A percentile compares a stretch with the other conserved stretches of the same genome.
These are phyloP conservation scores for Kodamaea sagamina DNA, from an alignment of 805 yeast species.

Conservation along the genomic window DNA sequence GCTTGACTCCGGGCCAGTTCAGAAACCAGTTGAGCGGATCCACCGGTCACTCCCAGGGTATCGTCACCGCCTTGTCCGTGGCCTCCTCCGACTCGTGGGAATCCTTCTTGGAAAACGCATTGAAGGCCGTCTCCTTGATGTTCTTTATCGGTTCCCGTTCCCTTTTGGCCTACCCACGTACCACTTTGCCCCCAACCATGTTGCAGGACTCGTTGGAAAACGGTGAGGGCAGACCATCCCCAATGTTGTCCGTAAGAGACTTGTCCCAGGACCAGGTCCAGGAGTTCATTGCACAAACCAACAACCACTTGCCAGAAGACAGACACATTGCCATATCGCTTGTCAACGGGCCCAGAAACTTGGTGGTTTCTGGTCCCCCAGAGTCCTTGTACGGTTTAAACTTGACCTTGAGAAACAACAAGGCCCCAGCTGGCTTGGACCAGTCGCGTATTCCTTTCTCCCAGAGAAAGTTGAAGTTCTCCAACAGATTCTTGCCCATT, in stretches of 20 bases:
- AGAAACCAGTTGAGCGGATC: slow-evolving; percentile 69
- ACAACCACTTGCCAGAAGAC: slow-evolving; percentile 88
- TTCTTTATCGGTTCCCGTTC: slow-evolving; percentile 94
- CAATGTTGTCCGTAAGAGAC: slow-evolving; percentile 95
- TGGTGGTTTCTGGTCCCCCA: slow-evolving; percentile 97
- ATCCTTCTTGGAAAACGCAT: slow-evolving; percentile 67
- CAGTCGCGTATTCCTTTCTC: slow-evolving; percentile 93
- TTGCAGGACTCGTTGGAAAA: slow-evolving; percentile 89
- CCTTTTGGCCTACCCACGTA: slow-evolving; percentile 86
- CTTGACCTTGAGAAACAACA: slow-evolving; percentile 86
- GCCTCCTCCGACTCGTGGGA: slow-evolving; percentile 84
- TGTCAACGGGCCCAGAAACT: slow-evolving; percentile 92
- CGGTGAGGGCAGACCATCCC: slow-evolving; percentile 96
- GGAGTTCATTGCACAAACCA: slow-evolving; percentile 77
- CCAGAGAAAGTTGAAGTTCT: slow-evolving; percentile 90
- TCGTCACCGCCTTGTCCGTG: slow-evolving; percentile 90
- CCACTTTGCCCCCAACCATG: slow-evolving; percentile 91
- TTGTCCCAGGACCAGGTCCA: slow-evolving; percentile 79
- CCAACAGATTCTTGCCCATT: slow-evolving; percentile 92
- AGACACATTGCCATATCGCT: slow-evolving; percentile 89
- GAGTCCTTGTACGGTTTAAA: slow-evolving; percentile 96
- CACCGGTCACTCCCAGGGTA: slow-evolving; percentile 89
- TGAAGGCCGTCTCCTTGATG: slow-evolving; percentile 78
- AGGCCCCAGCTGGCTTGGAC: slow-evolving; percentile 91
- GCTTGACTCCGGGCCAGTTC: slow-evolving; percentile 87